phyloP scores from a whole-genome alignment of 2,329 filamentous ascomycete species.

The Emmonsia crescens region DNA sequence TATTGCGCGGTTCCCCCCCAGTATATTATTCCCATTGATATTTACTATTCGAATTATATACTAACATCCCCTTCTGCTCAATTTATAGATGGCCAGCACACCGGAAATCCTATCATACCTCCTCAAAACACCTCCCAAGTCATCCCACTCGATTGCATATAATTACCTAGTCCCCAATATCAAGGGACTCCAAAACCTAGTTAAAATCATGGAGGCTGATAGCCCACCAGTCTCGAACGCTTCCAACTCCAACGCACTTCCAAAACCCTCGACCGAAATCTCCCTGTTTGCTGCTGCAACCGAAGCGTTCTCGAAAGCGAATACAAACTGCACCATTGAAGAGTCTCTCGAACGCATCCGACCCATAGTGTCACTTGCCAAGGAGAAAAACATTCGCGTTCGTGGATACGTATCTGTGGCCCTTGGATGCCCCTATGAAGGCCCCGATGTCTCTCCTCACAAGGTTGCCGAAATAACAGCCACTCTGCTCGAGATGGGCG shows the following conservation, averaged over 20 bases:
- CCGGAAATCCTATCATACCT: conserved; percentile 49
- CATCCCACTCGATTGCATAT: conserved; percentile 46
- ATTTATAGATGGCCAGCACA: conserved; percentile 52
- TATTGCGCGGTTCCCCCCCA: background rate
- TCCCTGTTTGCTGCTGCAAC: conserved; percentile 57
- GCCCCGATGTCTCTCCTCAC: conserved; percentile 48
- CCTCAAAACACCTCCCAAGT: conserved; percentile 39
- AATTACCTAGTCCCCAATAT: conserved; percentile 57
- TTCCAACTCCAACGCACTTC: conserved; percentile 19
- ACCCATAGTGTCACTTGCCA: conserved; percentile 47
- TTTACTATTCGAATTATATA: background rate
- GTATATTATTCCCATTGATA: background rate
- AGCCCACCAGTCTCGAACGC: conserved; percentile 20
- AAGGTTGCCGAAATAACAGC: conserved; percentile 52
- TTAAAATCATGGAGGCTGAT: conserved; percentile 41
- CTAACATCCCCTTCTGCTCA: background rate
- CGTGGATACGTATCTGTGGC: conserved; percentile 56
- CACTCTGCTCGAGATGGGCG: conserved; percentile 52
- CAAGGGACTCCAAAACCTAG: conserved; percentile 49
- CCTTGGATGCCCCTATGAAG: conserved; percentile 56
- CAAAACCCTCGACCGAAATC: conserved; percentile 40
- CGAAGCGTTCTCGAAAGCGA: conserved; percentile 53
- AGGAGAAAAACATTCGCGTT: conserved; percentile 45
- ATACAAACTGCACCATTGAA: conserved; percentile 55
- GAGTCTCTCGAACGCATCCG: conserved; percentile 50